phyloP scores from a whole-genome alignment of 2,329 filamentous ascomycete species.

The Drechslerella dactyloides region DNA sequence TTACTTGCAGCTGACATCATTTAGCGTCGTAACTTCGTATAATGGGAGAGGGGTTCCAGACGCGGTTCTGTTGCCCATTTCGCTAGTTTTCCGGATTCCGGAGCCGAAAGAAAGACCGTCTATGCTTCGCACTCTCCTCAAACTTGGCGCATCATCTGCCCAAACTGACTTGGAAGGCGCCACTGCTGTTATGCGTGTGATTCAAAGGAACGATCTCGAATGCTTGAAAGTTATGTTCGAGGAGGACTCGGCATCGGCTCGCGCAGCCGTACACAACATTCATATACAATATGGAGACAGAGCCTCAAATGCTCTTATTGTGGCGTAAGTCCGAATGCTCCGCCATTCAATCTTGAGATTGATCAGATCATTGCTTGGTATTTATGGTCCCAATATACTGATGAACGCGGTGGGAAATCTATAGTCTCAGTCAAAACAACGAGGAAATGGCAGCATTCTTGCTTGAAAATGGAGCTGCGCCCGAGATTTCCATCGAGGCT shows the following conservation, averaged over 20 bases:
- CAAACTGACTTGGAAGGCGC: constrained; percentile 68
- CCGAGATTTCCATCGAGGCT: constrained; percentile 67
- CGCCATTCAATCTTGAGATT: neutral
- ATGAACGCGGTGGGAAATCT: constrained; percentile 66
- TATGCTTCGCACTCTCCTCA: constrained; percentile 70
- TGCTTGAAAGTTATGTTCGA: constrained; percentile 61
- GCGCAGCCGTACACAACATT: constrained; percentile 6
- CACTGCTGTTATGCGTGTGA: constrained; percentile 71
- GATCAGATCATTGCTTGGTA: too few species aligned
- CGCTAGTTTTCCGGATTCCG: constrained; percentile 70
- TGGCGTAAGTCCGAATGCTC: constrained; percentile 16
- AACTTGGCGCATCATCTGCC: constrained; percentile 73
- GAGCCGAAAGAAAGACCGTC: constrained; percentile 60
- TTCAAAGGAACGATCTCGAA: constrained; percentile 62
- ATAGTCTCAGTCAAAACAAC: constrained; percentile 57
- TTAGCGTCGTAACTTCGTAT: constrained; percentile 17
- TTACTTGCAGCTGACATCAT: constrained; percentile 46
- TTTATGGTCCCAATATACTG: constrained; percentile 57
- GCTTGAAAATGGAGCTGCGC: constrained; percentile 68
- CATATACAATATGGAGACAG: neutral
- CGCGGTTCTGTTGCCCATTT: constrained; percentile 71
- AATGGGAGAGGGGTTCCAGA: constrained; percentile 61
- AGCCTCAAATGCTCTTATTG: constrained; percentile 8
- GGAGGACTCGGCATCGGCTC: constrained; percentile 24
- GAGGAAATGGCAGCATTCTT: constrained; percentile 66